Evolutionary conservation across 441 rosid genomes (phyloP).

Genomic region (Geranium incanum): DNA sequence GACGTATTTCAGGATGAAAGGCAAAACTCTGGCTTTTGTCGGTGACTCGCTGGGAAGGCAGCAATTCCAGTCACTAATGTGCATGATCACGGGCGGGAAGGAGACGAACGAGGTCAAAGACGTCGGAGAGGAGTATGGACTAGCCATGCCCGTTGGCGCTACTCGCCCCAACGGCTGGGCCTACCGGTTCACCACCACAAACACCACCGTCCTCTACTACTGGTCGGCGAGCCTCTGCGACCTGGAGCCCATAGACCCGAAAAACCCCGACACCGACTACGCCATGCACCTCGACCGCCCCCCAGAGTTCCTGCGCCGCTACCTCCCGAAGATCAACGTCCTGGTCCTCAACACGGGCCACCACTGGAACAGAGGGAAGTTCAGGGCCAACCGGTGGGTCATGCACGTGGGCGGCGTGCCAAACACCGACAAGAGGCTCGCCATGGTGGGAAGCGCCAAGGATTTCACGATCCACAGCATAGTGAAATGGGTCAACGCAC

Average conservation of each 20-base stretch:
- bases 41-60: constrained; percentile 43
- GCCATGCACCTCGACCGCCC: constrained; percentile 44
- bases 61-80: constrained; percentile 42
- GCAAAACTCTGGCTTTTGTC: constrained; percentile 34
- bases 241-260: constrained; percentile 28
- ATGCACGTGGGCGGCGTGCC: constrained; percentile 32
- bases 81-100: constrained; percentile 36
- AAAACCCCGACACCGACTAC: constrained; percentile 22
- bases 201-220: constrained; percentile 36
- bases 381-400: constrained; percentile 30
- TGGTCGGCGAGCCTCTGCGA: constrained; percentile 40
- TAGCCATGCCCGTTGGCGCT: constrained; percentile 18
- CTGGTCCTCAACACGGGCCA: constrained; percentile 37
- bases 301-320: constrained; percentile 30
- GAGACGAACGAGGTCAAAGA: constrained; percentile 18
- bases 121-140: background rate
- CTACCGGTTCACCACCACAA: constrained; percentile 31
- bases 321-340: constrained; percentile 26
- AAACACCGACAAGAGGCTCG: constrained; percentile 15
- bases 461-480: constrained; percentile 32
- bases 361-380: constrained; percentile 38
- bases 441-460: constrained; percentile 27
- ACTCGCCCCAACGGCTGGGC: constrained; percentile 39
- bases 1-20: constrained; percentile 22
- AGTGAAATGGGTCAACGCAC: constrained; percentile 33